A percentile compares a stretch with the other conserved stretches of the same genome.
Evolutionary conservation across 1,284 basidiomycete genomes (phyloP).

Genomic region (Austroboletus olivaceoglutinosus): DNA sequence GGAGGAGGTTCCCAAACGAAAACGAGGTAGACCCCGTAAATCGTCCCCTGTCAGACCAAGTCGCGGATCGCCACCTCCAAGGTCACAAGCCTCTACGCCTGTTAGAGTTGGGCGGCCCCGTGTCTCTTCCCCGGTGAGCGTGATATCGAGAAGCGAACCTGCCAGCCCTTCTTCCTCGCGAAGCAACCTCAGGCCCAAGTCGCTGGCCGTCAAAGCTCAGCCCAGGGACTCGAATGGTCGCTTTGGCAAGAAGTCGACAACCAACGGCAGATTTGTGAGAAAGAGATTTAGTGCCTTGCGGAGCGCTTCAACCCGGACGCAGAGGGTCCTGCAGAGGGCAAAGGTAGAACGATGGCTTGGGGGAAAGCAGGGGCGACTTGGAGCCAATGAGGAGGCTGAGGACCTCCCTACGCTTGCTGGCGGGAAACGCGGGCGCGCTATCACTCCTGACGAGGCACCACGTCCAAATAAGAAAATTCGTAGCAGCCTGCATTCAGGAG

Average conservation of each 20-base stretch:
- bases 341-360: conserved; percentile 38
- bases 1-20: conserved; percentile 37
- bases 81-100: conserved; percentile 11
- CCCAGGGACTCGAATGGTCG: conserved; percentile 49
- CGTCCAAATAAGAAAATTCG: conserved; percentile 30
- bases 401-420: conserved; percentile 9
- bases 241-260: conserved; percentile 49
- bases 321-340: conserved; percentile 41
- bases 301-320: conserved; percentile 36
- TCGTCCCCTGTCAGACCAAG: conserved; percentile 20
- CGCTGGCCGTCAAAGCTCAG: conserved; percentile 48
- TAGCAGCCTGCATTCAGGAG: conserved; percentile 13
- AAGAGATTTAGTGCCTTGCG: conserved; percentile 33
- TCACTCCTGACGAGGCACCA: conserved; percentile 23
- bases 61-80: conserved; percentile 12
- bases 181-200: conserved; percentile 39
- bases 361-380: conserved; percentile 25
- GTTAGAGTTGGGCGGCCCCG: conserved; percentile 14
- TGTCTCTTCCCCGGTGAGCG: conserved; percentile 20
- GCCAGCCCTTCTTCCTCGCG: conserved; percentile 29
- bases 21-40: conserved; percentile 36
- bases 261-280: conserved; percentile 49
- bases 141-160: conserved; percentile 25
- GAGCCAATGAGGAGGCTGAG: conserved; percentile 23
- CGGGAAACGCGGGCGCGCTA: conserved; percentile 26